Evolutionary conservation across 2,329 filamentous ascomycete genomes (phyloP), one percentile per base, ranked within the genome.

Genomic region (Septoria petroselini): DNA sequence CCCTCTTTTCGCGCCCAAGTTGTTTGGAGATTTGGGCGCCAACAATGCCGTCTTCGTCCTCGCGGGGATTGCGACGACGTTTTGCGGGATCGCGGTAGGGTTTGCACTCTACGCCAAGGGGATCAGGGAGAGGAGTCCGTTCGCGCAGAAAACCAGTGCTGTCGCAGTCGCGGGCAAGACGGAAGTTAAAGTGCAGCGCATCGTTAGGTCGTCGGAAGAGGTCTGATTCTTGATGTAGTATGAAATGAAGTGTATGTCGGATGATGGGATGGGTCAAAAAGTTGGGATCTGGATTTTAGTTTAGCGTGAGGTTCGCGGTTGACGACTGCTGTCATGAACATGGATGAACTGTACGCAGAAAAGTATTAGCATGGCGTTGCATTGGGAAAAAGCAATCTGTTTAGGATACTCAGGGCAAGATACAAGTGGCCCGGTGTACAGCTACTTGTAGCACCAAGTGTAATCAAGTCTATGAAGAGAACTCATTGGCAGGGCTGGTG

Each of bases 11-110:
- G 69, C 55, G 1, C 58, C 54, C 0, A 66, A 69, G 21, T 70
- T 19, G 30, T 23, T 33, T 3, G 33, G 55, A 6, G 58, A 51
- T 0, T 45, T 75, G 6, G 72, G 71, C 0, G 58, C 65, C 0
- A 76, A 75, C 48, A 44, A 66, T 17, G 71, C 71, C 0, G 57
- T 66, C n/a, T 70, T 68, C 1, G 58, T 75, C 12, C 55, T 75
- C 15, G 73, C 73, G 0, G 57, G 55, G 0, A 49, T 73, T 1
- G 73, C 73, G 4, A 74, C 72, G 1, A 48, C 25, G 2, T 58
- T 44, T 17, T 49, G 49, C 7, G 53, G 42, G 11, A 37, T 58
- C 3, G 55, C 55, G 6, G 35, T 41, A 9, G 33, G 21, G 30
- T 52, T 53, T 15, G 30, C 50, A 2, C 25, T 52, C 1, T 40